Conservation (phyloP, 2,329 filamentous ascomycete genomes). For the Aspergillus proliferans region DNA sequence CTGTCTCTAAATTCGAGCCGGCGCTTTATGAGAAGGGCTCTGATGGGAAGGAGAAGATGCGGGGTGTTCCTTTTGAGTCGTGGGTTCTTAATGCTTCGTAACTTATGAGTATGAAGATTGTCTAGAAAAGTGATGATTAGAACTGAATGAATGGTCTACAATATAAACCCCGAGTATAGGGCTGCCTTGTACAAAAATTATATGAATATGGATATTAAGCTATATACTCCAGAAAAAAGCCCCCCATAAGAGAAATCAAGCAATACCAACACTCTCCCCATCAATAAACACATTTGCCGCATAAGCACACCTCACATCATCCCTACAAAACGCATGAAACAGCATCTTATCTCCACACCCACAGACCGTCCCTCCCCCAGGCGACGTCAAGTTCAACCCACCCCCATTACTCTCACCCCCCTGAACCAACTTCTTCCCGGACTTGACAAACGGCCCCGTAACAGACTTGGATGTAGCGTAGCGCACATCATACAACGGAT, state of each 20-base stretch:
- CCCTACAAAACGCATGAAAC: conserved; percentile 27
- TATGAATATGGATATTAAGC: too few relatives aligned
- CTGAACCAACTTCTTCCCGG: conserved; percentile 26
- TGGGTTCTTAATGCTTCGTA: conserved; percentile 25
- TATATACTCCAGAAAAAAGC: too few relatives aligned
- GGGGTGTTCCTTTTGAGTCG: conserved; percentile 37
- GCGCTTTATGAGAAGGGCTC: conserved; percentile 24
- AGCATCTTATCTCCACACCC: conserved; percentile 27
- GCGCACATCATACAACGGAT: conserved; percentile 52
- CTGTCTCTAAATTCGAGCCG: conserved; percentile 37
- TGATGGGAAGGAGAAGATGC: conserved; percentile 23
- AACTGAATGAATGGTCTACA: too few relatives aligned
- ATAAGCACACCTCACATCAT: conserved; percentile 24
- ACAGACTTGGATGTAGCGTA: conserved; percentile 47
- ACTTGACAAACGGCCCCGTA: conserved; percentile 34
- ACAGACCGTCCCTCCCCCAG: conserved; percentile 28
- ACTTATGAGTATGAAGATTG: background rate
- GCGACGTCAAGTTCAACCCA: conserved; percentile 19
- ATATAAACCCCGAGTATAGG: too few relatives aligned
- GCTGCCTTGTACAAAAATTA: too few relatives aligned
- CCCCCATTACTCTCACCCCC: conserved; percentile 25
- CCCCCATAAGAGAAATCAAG: conserved; percentile 1
- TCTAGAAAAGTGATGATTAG: background rate
- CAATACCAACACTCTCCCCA: conserved; percentile 12
- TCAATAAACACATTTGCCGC: conserved; percentile 19